These are phyloP conservation scores for Globisporangium iwayamae DNA, from an alignment of 352 stramenopile genomes.

Conservation along the genomic window DNA sequence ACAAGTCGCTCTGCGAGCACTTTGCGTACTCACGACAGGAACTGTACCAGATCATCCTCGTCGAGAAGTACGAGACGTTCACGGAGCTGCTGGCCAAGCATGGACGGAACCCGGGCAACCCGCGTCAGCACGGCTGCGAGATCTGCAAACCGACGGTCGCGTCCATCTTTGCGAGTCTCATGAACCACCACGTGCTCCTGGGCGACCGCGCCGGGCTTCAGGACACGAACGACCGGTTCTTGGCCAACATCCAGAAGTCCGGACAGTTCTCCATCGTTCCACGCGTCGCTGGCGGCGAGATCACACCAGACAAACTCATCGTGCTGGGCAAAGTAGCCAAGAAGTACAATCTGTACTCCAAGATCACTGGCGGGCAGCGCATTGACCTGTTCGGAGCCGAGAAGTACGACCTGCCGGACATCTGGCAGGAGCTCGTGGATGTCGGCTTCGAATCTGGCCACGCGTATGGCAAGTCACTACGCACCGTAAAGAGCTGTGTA, in stretches of 20 bases:
- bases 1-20: constrained; percentile 90
- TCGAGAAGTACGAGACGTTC: constrained; percentile 85
- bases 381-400: constrained; percentile 92
- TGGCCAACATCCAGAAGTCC: constrained; percentile 92
- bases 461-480: constrained; percentile 91
- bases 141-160: constrained; percentile 91
- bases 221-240: constrained; percentile 91
- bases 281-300: constrained; percentile 87
- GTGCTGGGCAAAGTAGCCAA: constrained; percentile 83
- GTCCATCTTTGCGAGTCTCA: constrained; percentile 87
- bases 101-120: constrained; percentile 43
- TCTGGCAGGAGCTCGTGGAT: constrained; percentile 89
- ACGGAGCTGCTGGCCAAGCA: constrained; percentile 83
- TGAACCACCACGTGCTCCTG: constrained; percentile 86
- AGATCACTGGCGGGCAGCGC: constrained; percentile 93
- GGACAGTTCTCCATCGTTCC: constrained; percentile 92
- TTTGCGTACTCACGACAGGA: constrained; percentile 89
- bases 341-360: constrained; percentile 91
- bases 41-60: constrained; percentile 84
- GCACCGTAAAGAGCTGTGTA: constrained; percentile 93
- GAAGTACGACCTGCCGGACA: constrained; percentile 88
- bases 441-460: constrained; percentile 91
- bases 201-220: constrained; percentile 76
- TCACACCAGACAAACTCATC: constrained; percentile 90
- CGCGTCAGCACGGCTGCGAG: constrained; percentile 78